A percentile compares a stretch with the other conserved stretches of the same genome.
These are phyloP conservation scores for Tolypocladium ophioglossoides DNA, from an alignment of 2,329 filamentous ascomycete genomes.

Conservation along the genomic window DNA sequence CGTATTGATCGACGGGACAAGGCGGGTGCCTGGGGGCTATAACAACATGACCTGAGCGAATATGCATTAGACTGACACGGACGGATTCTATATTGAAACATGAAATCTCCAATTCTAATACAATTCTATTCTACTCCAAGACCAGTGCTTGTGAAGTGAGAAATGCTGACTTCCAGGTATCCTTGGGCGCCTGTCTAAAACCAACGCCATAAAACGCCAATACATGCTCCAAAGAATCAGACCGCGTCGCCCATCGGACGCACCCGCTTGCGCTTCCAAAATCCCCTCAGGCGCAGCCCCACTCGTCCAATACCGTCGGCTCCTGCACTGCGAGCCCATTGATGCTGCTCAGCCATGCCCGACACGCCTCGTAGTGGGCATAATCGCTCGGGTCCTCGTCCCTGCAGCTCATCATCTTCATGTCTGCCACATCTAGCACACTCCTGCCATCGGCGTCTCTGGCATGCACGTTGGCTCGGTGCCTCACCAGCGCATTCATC, in stretches of 20 bases:
- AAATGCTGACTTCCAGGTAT: not conserved
- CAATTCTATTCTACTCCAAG: not conserved
- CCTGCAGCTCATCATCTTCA: constrained; percentile 21
- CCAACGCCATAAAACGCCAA: not conserved
- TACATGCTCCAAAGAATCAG: not conserved
- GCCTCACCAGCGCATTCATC: constrained; percentile 32
- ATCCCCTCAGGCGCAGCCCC: constrained; percentile 12
- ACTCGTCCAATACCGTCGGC: constrained; percentile 30
- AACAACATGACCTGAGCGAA: not conserved
- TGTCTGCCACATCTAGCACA: constrained; percentile 35
- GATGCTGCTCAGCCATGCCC: constrained; percentile 31
- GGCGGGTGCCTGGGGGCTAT: not conserved
- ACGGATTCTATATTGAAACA: not conserved
- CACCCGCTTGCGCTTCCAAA: not conserved
- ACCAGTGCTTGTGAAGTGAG: not conserved
- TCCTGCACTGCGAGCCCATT: constrained; percentile 23
- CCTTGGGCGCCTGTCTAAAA: not conserved
- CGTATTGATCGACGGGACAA: constrained; percentile 7
- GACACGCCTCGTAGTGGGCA: constrained; percentile 33
- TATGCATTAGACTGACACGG: not conserved
- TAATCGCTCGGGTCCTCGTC: constrained; percentile 22
- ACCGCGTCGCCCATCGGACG: not conserved
- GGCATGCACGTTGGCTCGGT: constrained; percentile 36
- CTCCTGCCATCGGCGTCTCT: constrained; percentile 33
- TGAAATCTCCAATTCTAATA: too few relatives aligned